phyloP scores from a whole-genome alignment of 352 stramenopile species.

The Phytophthora aleatoria region DNA sequence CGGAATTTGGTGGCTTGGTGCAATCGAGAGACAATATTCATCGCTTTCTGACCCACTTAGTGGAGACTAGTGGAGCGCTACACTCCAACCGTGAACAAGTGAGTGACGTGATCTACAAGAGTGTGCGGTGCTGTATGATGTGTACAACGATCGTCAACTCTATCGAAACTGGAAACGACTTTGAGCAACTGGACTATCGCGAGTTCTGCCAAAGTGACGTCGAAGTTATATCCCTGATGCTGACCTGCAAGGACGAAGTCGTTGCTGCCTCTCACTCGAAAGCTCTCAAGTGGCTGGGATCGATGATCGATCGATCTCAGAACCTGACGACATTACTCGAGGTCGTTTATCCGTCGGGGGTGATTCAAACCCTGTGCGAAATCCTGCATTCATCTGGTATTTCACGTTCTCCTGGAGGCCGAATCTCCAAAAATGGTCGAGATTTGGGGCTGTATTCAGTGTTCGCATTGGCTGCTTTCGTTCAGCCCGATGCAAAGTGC shows the following conservation, averaged over 20 bases:
- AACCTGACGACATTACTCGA: slow-evolving; percentile 62
- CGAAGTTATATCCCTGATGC: slow-evolving; percentile 42
- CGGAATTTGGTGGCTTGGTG: slow-evolving; percentile 10
- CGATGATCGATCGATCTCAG: slow-evolving; percentile 67
- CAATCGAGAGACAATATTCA: slow-evolving; percentile 33
- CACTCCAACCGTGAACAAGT: slow-evolving; percentile 19
- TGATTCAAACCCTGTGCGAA: slow-evolving; percentile 69
- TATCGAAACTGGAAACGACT: slow-evolving; percentile 15
- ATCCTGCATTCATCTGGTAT: slow-evolving; percentile 53
- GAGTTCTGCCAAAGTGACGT: slow-evolving; percentile 55
- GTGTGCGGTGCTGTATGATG: slow-evolving; percentile 66
- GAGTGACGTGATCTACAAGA: slow-evolving; percentile 56
- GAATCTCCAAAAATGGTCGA: slow-evolving; percentile 45
- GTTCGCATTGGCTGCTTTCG: slow-evolving; percentile 71
- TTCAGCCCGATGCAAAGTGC: slow-evolving; percentile 67
- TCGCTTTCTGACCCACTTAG: slow-evolving; percentile 27
- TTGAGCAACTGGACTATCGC: slow-evolving; percentile 39
- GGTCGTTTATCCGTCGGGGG: slow-evolving; percentile 55
- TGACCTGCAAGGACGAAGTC: slow-evolving; percentile 38
- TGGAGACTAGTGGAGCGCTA: slow-evolving; percentile 16
- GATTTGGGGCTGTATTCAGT: slow-evolving; percentile 61
- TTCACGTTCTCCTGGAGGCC: slow-evolving; percentile 55
- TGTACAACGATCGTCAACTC: slow-evolving; percentile 63
- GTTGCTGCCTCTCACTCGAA: slow-evolving; percentile 52
- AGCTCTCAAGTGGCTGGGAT: slow-evolving; percentile 79